Evolutionary conservation across 2,329 filamentous ascomycete genomes (phyloP), one percentile per base, ranked within the genome.

Genomic region (Fusarium hainanense): DNA sequence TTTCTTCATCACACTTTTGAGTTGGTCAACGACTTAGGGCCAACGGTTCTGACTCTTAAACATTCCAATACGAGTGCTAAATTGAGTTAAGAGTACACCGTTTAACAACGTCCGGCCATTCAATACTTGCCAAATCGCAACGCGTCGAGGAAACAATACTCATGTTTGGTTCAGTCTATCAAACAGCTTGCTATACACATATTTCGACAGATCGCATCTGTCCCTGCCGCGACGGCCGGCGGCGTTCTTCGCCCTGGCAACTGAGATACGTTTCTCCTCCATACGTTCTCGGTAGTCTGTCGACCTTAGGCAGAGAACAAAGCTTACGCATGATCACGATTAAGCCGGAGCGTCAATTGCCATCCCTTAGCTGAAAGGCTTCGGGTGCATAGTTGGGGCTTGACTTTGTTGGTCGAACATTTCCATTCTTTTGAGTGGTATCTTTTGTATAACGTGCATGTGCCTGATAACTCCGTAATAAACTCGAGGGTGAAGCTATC

Each of bases 261-360:
- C 88, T 89, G 88, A 88, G 86, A 84, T 76, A 79, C 78, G 80
- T 85, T 81, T 67, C 79, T 65, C 68, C 82, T 77, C 86, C 81
- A 86, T 93, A 90, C 90, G 85, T 84, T 88, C 87, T 93, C 92
- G 92, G 93, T 96, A 92, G 85, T 86, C 87, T 87, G 90, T 92
- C 88, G 86, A 82, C 81, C 71, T 66, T 66, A 87, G 93, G 93
- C 94, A 91, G 85, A 97, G 88, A 97, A 81, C 79, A 88, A 87
- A 80, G 66, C 49, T 51, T n/a, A 41, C 63, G 68, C 66, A 71
- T 76, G 92, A 93, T 93, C 92, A 91, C 93, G 91, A 97, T 96
- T 97, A 97, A 98, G 94, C 94, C 94, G 94, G 94, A 97, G 94
- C 93, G 89, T 88, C 90, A 91, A 90, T 89, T 94, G 90, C 88